These are phyloP conservation scores for Petunia secreta DNA, from an alignment of 257 asterid species.

Conservation along the genomic window DNA sequence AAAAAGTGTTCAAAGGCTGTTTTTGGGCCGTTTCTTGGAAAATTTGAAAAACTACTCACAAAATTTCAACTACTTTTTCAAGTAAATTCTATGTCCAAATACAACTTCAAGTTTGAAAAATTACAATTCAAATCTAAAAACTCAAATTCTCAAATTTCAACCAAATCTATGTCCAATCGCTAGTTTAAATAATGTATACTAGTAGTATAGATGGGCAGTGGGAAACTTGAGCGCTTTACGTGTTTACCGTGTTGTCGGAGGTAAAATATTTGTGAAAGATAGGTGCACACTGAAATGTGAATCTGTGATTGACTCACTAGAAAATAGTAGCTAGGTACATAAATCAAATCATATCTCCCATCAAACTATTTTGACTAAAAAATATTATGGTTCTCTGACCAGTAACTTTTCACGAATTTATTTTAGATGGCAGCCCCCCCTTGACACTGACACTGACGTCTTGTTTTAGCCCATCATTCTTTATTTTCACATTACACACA, in stretches of 20 bases:
- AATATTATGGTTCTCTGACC: neutral
- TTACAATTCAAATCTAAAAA: too few relatives aligned
- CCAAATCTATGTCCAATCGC: too few relatives aligned
- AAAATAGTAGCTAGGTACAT: neutral
- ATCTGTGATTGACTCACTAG: neutral
- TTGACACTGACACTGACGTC: neutral
- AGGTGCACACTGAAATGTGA: neutral
- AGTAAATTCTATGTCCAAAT: too few relatives aligned
- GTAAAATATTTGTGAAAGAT: neutral
- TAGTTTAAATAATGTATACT: too few relatives aligned
- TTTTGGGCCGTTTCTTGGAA: too few relatives aligned
- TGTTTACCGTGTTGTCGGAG: slow-evolving; percentile 14
- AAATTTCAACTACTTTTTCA: too few relatives aligned
- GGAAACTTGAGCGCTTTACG: neutral
- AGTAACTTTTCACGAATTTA: neutral
- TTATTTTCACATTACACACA: neutral
- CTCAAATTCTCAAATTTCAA: too few relatives aligned
- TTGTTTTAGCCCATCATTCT: neutral
- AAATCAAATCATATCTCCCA: neutral
- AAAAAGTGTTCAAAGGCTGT: too few relatives aligned
- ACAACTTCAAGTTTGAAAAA: too few relatives aligned
- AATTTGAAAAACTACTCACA: too few relatives aligned
- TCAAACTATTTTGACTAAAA: neutral
- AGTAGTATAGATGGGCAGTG: neutral
- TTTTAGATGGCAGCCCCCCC: neutral